Percentiles rank a stretch among this genome's conserved stretches.
Evolutionary conservation across 2,329 filamentous ascomycete species (phyloP).

Genomic region (Claviceps africana): DNA sequence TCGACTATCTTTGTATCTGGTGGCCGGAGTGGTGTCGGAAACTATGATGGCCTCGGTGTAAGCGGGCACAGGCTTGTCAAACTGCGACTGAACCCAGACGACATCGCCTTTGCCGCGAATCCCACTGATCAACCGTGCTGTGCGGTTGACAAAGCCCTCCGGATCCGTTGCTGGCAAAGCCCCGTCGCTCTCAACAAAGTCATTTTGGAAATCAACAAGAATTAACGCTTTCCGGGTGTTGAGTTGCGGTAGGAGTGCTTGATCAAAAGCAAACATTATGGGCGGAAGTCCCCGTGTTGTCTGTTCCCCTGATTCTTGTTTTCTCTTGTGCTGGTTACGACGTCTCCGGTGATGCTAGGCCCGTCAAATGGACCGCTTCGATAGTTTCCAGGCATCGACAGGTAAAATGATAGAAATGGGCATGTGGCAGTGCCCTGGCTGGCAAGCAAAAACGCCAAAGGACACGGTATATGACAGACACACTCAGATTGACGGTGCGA

Average conservation of each 20-base stretch:
- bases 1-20: conserved; percentile 6
- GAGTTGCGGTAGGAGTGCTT: conserved; percentile 39
- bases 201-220: conserved; percentile 78
- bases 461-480: background rate
- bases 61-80: conserved; percentile 45
- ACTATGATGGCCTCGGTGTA: conserved; percentile 38
- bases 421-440: background rate
- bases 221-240: conserved; percentile 57
- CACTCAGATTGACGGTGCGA: background rate
- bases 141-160: conserved; percentile 50
- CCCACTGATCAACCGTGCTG: conserved; percentile 49
- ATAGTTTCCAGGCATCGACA: background rate
- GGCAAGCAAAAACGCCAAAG: background rate
- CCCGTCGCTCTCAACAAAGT: conserved; percentile 60
- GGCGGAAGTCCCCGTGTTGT: background rate
- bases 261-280: conserved; percentile 43
- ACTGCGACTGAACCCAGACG: conserved; percentile 74
- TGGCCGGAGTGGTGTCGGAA: conserved; percentile 19
- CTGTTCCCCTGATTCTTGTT: background rate
- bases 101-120: conserved; percentile 62
- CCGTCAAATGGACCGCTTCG: background rate
- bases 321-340: background rate
- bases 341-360: background rate
- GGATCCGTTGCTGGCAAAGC: conserved; percentile 52
- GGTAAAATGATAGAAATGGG: background rate